These are phyloP conservation scores for Lentinula novae-zelandiae DNA, from an alignment of 1,284 basidiomycete species.

Conservation along the genomic window DNA sequence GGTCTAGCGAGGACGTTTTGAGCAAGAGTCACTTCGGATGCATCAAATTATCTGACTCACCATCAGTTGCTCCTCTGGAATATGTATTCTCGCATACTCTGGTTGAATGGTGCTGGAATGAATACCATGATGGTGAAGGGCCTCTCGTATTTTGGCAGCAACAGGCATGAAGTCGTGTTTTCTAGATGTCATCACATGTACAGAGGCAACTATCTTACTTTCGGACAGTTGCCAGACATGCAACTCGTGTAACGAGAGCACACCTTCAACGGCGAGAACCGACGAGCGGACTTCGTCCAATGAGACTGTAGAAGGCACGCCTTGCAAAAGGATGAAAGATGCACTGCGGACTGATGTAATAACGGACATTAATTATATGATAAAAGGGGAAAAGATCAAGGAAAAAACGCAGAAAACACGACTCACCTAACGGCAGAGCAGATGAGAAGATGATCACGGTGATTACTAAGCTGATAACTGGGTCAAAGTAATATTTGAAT, in stretches of 20 bases:
- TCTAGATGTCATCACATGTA: constrained; percentile 87
- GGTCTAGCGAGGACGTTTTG: constrained; percentile 24
- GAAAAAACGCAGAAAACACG: constrained; percentile 8
- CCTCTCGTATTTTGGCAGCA: constrained; percentile 79
- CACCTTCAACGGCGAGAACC: constrained; percentile 82
- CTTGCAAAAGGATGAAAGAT: constrained; percentile 96
- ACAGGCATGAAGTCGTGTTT: constrained; percentile 89
- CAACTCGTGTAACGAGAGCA: constrained; percentile 90
- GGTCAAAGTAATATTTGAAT: constrained; percentile 92
- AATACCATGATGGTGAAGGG: constrained; percentile 88
- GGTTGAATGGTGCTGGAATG: constrained; percentile 92
- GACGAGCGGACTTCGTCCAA: constrained; percentile 82
- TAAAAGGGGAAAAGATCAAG: constrained; percentile 6
- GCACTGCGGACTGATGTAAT: constrained; percentile 75
- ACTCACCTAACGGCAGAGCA: constrained; percentile 85
- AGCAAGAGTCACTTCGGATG: not conserved
- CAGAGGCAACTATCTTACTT: constrained; percentile 73
- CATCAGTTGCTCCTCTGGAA: constrained; percentile 43
- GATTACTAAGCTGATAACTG: constrained; percentile 91
- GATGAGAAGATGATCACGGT: constrained; percentile 97
- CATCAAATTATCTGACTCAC: constrained; percentile 24
- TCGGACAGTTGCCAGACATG: constrained; percentile 96
- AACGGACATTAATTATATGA: constrained; percentile 14
- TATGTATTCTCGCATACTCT: constrained; percentile 51
- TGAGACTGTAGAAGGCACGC: constrained; percentile 87